These are phyloP conservation scores for Barnettozyma pratensis DNA, from an alignment of 805 yeast genomes.

Conservation along the genomic window DNA sequence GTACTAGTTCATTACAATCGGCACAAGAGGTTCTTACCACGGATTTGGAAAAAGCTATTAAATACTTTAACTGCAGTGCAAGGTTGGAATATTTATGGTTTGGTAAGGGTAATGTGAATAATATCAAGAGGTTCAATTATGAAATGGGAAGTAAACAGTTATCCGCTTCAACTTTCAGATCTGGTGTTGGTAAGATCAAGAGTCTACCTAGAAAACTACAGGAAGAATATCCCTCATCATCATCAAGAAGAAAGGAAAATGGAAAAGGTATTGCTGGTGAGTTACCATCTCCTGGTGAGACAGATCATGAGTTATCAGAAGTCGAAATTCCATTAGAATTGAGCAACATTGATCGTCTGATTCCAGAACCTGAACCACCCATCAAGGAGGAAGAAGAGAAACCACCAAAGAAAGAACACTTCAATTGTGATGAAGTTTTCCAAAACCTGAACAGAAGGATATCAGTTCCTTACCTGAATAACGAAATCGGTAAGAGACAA, in stretches of 20 bases:
- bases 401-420: not conserved
- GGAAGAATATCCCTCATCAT: conserved; percentile 10
- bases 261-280: not conserved
- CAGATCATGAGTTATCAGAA: conserved; percentile 1
- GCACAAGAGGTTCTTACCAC: conserved; percentile 35
- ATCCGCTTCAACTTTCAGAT: conserved; percentile 14
- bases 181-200: conserved; percentile 25
- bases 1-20: conserved; percentile 29
- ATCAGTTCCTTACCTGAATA: conserved; percentile 33
- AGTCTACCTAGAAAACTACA: conserved; percentile 21
- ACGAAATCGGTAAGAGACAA: conserved; percentile 29
- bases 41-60: conserved; percentile 29
- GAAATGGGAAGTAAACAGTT: not conserved
- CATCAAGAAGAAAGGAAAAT: conserved; percentile 4
- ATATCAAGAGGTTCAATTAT: conserved; percentile 23
- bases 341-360: not conserved
- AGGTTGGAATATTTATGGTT: conserved; percentile 41
- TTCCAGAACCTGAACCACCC: not conserved
- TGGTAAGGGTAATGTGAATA: conserved; percentile 41
- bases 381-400: conserved; percentile 10
- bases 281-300: not conserved
- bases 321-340: not conserved
- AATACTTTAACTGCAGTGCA: conserved; percentile 27
- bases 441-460: conserved; percentile 31
- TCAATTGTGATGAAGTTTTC: conserved; percentile 9